A percentile compares a stretch with the other conserved stretches of the same genome.
These are phyloP conservation scores for Ascochyta lentis DNA, from an alignment of 2,329 filamentous ascomycete species.

Conservation along the genomic window DNA sequence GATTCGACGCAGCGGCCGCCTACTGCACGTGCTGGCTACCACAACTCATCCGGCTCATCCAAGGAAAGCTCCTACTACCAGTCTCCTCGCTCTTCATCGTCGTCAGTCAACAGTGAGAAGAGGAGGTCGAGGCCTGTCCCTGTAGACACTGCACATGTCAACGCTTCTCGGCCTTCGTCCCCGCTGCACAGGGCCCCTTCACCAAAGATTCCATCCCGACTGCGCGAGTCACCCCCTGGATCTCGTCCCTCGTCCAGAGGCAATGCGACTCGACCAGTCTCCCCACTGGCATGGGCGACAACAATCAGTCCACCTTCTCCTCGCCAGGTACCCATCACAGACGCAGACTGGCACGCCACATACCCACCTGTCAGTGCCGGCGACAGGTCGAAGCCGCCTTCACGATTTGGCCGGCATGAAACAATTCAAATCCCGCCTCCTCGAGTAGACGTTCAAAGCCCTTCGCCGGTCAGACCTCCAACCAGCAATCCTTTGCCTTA, in stretches of 20 bases:
- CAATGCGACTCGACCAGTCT: conserved; percentile 29
- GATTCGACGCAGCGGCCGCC: conserved; percentile 26
- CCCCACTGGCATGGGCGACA: conserved; percentile 34
- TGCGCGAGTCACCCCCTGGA: conserved; percentile 31
- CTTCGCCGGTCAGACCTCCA: conserved; percentile 39
- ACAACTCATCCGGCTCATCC: conserved; percentile 34
- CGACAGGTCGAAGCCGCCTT: conserved; percentile 35
- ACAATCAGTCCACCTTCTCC: conserved; percentile 27
- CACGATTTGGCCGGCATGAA: conserved; percentile 40
- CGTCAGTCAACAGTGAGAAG: conserved; percentile 33
- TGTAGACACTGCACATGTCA: conserved; percentile 26
- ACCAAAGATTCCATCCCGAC: conserved; percentile 37
- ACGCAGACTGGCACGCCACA: conserved; percentile 41
- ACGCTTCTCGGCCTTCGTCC: conserved; percentile 31
- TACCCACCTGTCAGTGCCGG: conserved; percentile 34
- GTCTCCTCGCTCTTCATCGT: conserved; percentile 43
- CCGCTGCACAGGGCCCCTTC: conserved; percentile 34
- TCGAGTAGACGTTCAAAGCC: conserved; percentile 43
- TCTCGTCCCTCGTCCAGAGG: conserved; percentile 40
- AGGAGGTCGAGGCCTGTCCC: conserved; percentile 26
- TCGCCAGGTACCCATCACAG: conserved; percentile 29
- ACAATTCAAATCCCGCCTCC: conserved; percentile 39
- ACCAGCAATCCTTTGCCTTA: conserved; percentile 49
- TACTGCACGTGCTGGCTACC: conserved; percentile 22
- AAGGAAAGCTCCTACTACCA: conserved; percentile 30